Conservation (phyloP, 805 yeast genomes). For the Hanseniaspora nectarophila region DNA sequence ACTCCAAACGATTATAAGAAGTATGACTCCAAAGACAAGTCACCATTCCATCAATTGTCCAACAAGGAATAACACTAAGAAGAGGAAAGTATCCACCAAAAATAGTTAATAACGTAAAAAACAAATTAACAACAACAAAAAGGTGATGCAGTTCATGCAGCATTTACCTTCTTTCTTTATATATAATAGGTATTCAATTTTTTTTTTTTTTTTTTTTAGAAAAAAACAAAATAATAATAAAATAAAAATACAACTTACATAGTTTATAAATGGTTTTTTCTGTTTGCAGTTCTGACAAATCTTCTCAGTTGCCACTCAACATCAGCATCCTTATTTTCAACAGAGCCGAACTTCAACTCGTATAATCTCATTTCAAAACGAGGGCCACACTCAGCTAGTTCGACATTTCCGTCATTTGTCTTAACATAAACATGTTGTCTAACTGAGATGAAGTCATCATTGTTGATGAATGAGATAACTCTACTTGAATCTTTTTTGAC, state of each 20-base stretch:
- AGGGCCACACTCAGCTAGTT: conserved; percentile 95
- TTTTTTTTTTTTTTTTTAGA: no score
- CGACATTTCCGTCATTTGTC: conserved; percentile 69
- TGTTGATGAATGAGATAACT: conserved; percentile 84
- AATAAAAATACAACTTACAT: not conserved
- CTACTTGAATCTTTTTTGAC: conserved; percentile 79
- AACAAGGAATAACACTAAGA: conserved; percentile 14
- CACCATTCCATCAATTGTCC: conserved; percentile 14
- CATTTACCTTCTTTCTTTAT: not conserved
- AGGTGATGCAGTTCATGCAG: not conserved
- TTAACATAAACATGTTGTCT: conserved; percentile 90
- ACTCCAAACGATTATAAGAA: conserved; percentile 13
- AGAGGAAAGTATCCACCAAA: not conserved
- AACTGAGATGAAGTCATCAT: conserved; percentile 83
- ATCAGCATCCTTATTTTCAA: conserved; percentile 93
- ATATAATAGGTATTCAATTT: not conserved
- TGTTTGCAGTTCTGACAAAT: conserved; percentile 86
- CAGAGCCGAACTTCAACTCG: conserved; percentile 76
- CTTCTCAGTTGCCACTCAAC: conserved; percentile 94
- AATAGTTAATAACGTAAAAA: not conserved
- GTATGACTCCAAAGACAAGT: conserved; percentile 1
- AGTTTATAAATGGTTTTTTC: conserved; percentile 65
- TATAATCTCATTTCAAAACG: conserved; percentile 91
- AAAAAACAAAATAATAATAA: not conserved
- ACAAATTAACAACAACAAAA: not conserved